Evolutionary conservation across 331 rosid species (phyloP).

Genomic region (Malus hybrid): DNA sequence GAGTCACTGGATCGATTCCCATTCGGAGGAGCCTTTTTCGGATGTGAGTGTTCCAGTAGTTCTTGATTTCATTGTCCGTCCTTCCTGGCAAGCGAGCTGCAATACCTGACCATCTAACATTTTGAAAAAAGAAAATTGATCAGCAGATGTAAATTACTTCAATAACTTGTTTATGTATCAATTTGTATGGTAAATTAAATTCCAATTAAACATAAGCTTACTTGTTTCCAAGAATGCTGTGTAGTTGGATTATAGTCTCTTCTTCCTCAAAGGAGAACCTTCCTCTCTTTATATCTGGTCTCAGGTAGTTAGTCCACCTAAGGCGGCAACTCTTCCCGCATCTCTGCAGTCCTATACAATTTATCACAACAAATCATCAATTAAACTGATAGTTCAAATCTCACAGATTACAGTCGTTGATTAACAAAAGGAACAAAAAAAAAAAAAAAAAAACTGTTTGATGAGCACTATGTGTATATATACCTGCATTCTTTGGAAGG

Average conservation of each 20-base stretch:
- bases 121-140: neutral
- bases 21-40: conserved; percentile 66
- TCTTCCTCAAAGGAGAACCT: conserved; percentile 95
- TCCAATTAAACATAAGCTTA: conserved; percentile 17
- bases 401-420: neutral
- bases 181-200: neutral
- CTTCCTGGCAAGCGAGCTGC: conserved; percentile 86
- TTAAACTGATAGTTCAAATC: neutral
- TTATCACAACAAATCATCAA: neutral
- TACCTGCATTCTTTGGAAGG: conserved; percentile 88
- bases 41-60: conserved; percentile 92
- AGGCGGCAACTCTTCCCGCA: conserved; percentile 98
- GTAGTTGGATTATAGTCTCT: conserved; percentile 80
- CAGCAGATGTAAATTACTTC: no score
- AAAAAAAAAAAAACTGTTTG: neutral
- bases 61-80: conserved; percentile 90
- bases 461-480: neutral
- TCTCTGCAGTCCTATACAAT: conserved; percentile 54
- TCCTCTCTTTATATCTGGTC: conserved; percentile 93
- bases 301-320: conserved; percentile 85
- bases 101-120: conserved; percentile 82
- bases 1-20: conserved; percentile 95
- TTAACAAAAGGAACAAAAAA: neutral
- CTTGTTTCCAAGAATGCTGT: conserved; percentile 86
- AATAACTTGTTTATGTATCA: no score